These are phyloP conservation scores for Naganishia randhawae DNA, from an alignment of 768 basidiomycete species.

Conservation along the genomic window DNA sequence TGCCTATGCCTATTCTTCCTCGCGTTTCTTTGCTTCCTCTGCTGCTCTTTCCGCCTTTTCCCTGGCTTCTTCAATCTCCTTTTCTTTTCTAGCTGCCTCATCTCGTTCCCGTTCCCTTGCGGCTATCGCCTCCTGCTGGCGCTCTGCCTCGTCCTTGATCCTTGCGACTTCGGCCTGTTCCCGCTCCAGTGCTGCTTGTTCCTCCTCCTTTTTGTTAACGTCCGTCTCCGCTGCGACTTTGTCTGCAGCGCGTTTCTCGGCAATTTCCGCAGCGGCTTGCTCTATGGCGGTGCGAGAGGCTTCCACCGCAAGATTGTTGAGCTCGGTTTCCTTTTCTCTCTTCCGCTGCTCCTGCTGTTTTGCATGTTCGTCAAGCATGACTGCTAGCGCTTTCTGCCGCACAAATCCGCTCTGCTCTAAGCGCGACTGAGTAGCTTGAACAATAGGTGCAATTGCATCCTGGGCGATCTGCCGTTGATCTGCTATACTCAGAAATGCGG, in stretches of 20 bases:
- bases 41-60: not conserved
- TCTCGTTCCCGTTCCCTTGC: not conserved
- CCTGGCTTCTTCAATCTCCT: no score
- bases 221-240: not conserved
- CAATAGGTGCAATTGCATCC: no score
- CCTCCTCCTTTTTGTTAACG: not conserved
- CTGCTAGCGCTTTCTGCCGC: not conserved
- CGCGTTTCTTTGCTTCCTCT: not conserved
- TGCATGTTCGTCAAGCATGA: not conserved
- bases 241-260: not conserved
- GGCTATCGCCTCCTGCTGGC: not conserved
- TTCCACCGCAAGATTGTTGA: not conserved
- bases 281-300: not conserved
- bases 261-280: not conserved
- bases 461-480: no score
- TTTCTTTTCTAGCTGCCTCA: not conserved
- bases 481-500: no score
- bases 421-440: not conserved
- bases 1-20: not conserved
- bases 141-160: not conserved
- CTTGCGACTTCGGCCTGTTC: not conserved
- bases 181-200: not conserved
- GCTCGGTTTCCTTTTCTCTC: not conserved
- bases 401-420: not conserved
- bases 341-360: not conserved